A percentile compares a stretch with the other conserved stretches of the same genome.
These are phyloP conservation scores for Fomitopsis schrenkii DNA, from an alignment of 1,284 basidiomycete species.

Conservation along the genomic window DNA sequence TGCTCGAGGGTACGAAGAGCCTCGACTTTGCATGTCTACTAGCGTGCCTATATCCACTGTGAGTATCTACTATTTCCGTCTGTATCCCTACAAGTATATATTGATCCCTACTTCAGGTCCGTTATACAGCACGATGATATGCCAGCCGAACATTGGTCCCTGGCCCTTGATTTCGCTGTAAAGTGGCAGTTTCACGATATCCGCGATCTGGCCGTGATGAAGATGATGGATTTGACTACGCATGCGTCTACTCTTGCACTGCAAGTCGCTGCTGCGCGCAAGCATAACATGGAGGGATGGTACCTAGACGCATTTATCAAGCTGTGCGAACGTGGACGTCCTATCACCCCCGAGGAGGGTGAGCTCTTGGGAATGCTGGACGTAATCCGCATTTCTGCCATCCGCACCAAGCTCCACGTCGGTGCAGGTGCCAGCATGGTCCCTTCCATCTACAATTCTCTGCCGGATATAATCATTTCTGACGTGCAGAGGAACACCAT, in stretches of 20 bases:
- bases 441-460: neutral
- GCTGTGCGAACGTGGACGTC: neutral
- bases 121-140: neutral
- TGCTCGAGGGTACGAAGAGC: neutral
- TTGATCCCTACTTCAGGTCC: neutral
- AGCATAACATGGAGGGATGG: neutral
- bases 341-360: neutral
- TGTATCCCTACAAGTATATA: too few relatives aligned
- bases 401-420: neutral
- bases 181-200: neutral
- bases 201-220: neutral
- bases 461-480: neutral
- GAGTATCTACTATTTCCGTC: neutral
- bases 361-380: neutral
- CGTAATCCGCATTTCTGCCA: neutral
- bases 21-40: slow-evolving; percentile 2
- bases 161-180: neutral
- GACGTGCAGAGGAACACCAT: too few relatives aligned
- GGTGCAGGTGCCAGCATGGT: too few relatives aligned
- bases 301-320: neutral
- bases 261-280: neutral
- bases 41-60: neutral
- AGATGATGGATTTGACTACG: neutral
- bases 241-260: neutral
- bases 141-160: neutral